Conservation (phyloP, 495 filamentous ascomycete species). For the Aspergillus steynii region DNA sequence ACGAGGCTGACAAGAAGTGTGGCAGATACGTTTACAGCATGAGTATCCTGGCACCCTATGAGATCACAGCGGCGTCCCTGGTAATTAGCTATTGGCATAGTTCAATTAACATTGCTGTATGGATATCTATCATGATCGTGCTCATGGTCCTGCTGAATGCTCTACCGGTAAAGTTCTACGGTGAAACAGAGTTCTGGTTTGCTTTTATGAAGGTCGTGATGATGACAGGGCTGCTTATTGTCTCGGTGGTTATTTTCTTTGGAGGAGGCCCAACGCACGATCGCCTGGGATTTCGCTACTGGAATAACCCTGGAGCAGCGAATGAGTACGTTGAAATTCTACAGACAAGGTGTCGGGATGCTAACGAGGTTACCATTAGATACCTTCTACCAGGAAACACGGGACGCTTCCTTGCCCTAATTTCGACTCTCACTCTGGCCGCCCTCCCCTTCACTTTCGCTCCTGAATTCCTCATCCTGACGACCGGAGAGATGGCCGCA, state of each 20-base stretch:
- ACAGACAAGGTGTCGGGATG: too few species aligned
- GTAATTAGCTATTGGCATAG: constrained; percentile 69
- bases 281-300: constrained; percentile 66
- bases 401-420: constrained; percentile 29
- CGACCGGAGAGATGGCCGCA: constrained; percentile 60
- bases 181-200: constrained; percentile 72
- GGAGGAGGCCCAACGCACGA: constrained; percentile 61
- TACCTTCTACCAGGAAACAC: constrained; percentile 7
- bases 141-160: constrained; percentile 65
- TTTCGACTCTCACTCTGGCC: constrained; percentile 45
- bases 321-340: constrained; percentile 23
- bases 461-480: constrained; percentile 47
- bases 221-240: constrained; percentile 62
- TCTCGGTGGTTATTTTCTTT: constrained; percentile 62
- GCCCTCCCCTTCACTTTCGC: constrained; percentile 50
- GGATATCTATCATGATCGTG: constrained; percentile 68
- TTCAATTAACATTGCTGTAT: constrained; percentile 45
- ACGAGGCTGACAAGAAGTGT: too few species aligned
- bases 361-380: too few species aligned
- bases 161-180: constrained; percentile 64
- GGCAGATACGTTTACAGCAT: not conserved
- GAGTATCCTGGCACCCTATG: constrained; percentile 61
- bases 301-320: constrained; percentile 66
- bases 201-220: constrained; percentile 69
- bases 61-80: constrained; percentile 65